Conservation (phyloP, 352 stramenopile genomes). For the Pythium rishiriense region DNA sequence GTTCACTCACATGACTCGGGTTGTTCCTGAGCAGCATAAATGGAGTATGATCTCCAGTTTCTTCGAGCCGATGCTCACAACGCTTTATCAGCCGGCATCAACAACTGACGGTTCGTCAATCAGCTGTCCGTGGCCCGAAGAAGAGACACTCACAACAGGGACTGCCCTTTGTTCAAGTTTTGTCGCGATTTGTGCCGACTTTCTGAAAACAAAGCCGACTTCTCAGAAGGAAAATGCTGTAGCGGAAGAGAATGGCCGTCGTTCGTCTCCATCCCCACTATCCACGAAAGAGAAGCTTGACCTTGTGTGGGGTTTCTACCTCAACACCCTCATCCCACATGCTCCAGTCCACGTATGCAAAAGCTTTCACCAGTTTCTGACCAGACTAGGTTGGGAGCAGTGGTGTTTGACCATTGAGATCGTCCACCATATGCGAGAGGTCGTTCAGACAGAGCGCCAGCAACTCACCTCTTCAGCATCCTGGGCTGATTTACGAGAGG, state of each 20-base stretch:
- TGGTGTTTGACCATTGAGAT: conserved; percentile 83
- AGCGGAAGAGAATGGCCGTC: not conserved
- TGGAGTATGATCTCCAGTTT: conserved; percentile 70
- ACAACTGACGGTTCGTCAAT: conserved; percentile 71
- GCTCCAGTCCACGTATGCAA: conserved; percentile 80
- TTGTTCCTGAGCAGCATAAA: conserved; percentile 54
- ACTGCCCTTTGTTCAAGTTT: conserved; percentile 81
- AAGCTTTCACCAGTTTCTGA: conserved; percentile 80
- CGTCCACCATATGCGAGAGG: conserved; percentile 82
- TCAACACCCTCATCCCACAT: conserved; percentile 69
- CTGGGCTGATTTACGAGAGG: conserved; percentile 26
- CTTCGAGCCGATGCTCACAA: conserved; percentile 81
- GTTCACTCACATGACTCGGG: conserved; percentile 68
- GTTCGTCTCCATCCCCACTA: not conserved
- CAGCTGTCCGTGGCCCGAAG: conserved; percentile 65
- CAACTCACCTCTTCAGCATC: conserved; percentile 34
- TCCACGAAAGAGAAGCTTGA: conserved; percentile 56
- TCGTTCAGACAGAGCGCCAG: conserved; percentile 63
- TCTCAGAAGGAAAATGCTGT: not conserved
- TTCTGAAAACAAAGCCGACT: conserved; percentile 43
- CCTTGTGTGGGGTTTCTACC: conserved; percentile 81
- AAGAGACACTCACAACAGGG: conserved; percentile 72
- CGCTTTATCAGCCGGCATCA: conserved; percentile 73
- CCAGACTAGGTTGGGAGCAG: conserved; percentile 76
- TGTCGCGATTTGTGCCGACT: conserved; percentile 72